phyloP scores from a whole-genome alignment of 352 stramenopile species.

The Hyaloperonospora arabidopsidis region DNA sequence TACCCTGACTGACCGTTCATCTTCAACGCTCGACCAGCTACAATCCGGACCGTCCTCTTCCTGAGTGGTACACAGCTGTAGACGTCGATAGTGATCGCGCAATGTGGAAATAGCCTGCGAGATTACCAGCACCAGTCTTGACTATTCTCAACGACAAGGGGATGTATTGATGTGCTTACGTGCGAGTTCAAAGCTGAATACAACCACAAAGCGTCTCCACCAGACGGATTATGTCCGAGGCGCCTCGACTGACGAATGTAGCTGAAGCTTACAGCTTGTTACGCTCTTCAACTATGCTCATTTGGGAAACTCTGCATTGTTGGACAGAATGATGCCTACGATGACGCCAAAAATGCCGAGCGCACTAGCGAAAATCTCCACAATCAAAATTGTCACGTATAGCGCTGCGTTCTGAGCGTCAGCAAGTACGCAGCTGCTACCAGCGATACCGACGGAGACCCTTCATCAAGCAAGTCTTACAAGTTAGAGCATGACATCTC shows the following conservation, averaged over 20 bases:
- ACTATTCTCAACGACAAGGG: slow-evolving; percentile 10
- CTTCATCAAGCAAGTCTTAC: slow-evolving; percentile 27
- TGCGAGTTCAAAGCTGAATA: slow-evolving; percentile 9
- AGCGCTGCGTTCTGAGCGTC: slow-evolving; percentile 97
- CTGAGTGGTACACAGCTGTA: slow-evolving; percentile 79
- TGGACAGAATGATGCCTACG: slow-evolving; percentile 97
- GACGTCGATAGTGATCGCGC: slow-evolving; percentile 68
- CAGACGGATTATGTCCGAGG: slow-evolving; percentile 1
- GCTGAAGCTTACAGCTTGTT: neutral
- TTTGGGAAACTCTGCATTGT: slow-evolving; percentile 92
- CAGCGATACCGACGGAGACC: slow-evolving; percentile 96
- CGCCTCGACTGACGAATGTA: slow-evolving; percentile 4
- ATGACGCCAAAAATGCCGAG: slow-evolving; percentile 99
- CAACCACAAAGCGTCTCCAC: slow-evolving; percentile 8
- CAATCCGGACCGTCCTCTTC: slow-evolving; percentile 62
- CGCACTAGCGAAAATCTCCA: slow-evolving; percentile 99
- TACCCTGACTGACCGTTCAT: neutral
- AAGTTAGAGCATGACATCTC: slow-evolving; percentile 7
- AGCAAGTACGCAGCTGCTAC: slow-evolving; percentile 94
- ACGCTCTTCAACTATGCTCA: slow-evolving; percentile 24
- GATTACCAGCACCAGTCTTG: neutral
- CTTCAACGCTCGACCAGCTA: slow-evolving; percentile 32
- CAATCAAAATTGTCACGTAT: slow-evolving; percentile 99
- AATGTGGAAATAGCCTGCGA: slow-evolving; percentile 66
- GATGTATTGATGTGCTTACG: slow-evolving; percentile 37